Percentiles rank a stretch among this genome's conserved stretches.
Evolutionary conservation across 352 stramenopile genomes (phyloP).

Genomic region (Pythium aphanidermatum): DNA sequence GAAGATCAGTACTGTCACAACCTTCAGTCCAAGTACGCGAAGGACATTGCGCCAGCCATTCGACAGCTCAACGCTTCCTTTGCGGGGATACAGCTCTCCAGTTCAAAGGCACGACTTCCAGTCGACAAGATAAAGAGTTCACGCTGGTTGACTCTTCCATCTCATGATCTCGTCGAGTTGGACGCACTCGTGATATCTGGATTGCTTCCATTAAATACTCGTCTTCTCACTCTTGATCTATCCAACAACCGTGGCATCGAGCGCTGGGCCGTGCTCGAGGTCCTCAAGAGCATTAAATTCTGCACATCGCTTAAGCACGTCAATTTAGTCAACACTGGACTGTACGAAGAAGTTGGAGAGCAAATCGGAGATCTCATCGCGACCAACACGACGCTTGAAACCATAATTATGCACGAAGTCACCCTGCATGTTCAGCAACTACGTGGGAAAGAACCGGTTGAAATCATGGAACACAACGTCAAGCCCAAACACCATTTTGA

Average conservation of each 20-base stretch:
- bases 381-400: conserved; percentile 51
- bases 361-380: conserved; percentile 47
- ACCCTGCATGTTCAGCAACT: conserved; percentile 41
- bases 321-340: conserved; percentile 45
- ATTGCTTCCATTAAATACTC: conserved; percentile 43
- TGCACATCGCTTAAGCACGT: conserved; percentile 49
- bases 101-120: conserved; percentile 31
- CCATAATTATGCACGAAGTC: conserved; percentile 48
- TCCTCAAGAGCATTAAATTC: conserved; percentile 45
- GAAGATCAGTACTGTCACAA: conserved; percentile 47
- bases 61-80: conserved; percentile 50
- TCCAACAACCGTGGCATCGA: conserved; percentile 49
- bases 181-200: conserved; percentile 59
- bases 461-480: conserved; percentile 27
- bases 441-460: conserved; percentile 31
- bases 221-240: conserved; percentile 59
- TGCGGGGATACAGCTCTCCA: conserved; percentile 33
- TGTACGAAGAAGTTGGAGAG: conserved; percentile 56
- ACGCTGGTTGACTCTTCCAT: conserved; percentile 42
- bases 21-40: conserved; percentile 46
- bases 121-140: conserved; percentile 62
- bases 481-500: conserved; percentile 41
- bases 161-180: conserved; percentile 36
- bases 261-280: conserved; percentile 39
- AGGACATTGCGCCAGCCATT: conserved; percentile 36